Conservation (phyloP, 2,329 filamentous ascomycete genomes). For the Xylariaceae sp. region DNA sequence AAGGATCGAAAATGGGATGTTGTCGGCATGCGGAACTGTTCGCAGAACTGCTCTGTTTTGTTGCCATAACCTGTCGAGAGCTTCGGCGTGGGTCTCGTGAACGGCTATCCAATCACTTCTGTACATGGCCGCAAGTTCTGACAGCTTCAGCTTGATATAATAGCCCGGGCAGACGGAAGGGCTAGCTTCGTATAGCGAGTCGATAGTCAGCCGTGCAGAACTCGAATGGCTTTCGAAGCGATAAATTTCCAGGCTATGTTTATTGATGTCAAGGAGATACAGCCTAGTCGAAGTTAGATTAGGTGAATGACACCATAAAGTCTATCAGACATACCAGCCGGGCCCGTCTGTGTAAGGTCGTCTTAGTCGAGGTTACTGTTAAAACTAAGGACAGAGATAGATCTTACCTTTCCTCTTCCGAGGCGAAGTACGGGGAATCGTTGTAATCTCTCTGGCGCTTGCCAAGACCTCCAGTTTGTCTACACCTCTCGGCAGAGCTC, state of each 20-base stretch:
- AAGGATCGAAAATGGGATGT: slow-evolving; percentile 12
- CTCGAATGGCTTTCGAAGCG: slow-evolving; percentile 2
- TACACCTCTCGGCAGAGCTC: not conserved
- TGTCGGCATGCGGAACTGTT: slow-evolving; percentile 9
- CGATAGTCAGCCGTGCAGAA: slow-evolving; percentile 1
- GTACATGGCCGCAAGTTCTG: slow-evolving; percentile 11
- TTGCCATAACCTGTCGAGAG: slow-evolving; percentile 7
- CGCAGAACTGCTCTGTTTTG: slow-evolving; percentile 1
- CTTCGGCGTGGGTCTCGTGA: slow-evolving; percentile 5
- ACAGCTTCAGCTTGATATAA: slow-evolving; percentile 14
- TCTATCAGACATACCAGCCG: slow-evolving; percentile 9
- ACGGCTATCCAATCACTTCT: slow-evolving; percentile 7
- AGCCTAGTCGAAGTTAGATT: slow-evolving; percentile 10
- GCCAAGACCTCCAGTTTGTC: slow-evolving; percentile 14
- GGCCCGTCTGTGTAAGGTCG: slow-evolving; percentile 6
- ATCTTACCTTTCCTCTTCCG: slow-evolving; percentile 11
- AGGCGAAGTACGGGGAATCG: slow-evolving; percentile 7
- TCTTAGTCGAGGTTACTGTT: too few species aligned
- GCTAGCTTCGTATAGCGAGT: slow-evolving; percentile 1
- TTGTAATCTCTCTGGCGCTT: slow-evolving; percentile 6
- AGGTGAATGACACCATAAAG: not conserved
- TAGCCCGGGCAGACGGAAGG: slow-evolving; percentile 10
- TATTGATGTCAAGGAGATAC: slow-evolving; percentile 14
- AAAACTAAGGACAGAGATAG: not conserved
- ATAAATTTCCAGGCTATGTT: slow-evolving; percentile 14